Conservation (phyloP, 1,139 yeast species). For the Lodderomyces oxycetoniae region DNA sequence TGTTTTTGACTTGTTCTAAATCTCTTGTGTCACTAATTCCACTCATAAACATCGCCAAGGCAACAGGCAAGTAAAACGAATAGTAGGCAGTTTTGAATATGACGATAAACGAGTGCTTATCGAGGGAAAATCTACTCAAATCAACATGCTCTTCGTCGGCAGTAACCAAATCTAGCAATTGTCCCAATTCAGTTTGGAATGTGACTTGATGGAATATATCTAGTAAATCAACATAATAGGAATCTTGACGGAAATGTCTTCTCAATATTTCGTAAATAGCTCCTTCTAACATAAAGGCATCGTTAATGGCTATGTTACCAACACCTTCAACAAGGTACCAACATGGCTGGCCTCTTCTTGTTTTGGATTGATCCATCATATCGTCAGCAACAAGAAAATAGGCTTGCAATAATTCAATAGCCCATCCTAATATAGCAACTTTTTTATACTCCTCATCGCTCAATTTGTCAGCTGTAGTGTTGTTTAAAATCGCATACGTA, state of each 20-base stretch:
- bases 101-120: constrained; percentile 91
- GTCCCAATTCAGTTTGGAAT: constrained; percentile 97
- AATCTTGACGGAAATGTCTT: constrained; percentile 77
- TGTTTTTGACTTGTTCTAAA: constrained; percentile 81
- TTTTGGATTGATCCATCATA: constrained; percentile 96
- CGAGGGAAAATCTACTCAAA: constrained; percentile 76
- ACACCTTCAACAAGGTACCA: constrained; percentile 86
- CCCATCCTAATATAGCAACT: constrained; percentile 93
- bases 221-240: constrained; percentile 82
- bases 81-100: constrained; percentile 96
- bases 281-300: constrained; percentile 94
- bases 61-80: constrained; percentile 96
- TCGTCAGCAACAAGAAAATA: constrained; percentile 97
- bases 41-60: constrained; percentile 90
- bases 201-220: constrained; percentile 94
- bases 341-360: constrained; percentile 98
- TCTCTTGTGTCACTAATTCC: constrained; percentile 69
- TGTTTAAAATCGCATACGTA: constrained; percentile 77
- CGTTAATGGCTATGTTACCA: constrained; percentile 93
- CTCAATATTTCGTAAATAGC: constrained; percentile 87
- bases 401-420: constrained; percentile 91
- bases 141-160: constrained; percentile 96
- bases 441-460: constrained; percentile 67
- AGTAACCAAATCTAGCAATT: constrained; percentile 87
- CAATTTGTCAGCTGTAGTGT: constrained; percentile 56